phyloP scores from a whole-genome alignment of 2,329 filamentous ascomycete genomes.

The Nigrospora sphaerica region DNA sequence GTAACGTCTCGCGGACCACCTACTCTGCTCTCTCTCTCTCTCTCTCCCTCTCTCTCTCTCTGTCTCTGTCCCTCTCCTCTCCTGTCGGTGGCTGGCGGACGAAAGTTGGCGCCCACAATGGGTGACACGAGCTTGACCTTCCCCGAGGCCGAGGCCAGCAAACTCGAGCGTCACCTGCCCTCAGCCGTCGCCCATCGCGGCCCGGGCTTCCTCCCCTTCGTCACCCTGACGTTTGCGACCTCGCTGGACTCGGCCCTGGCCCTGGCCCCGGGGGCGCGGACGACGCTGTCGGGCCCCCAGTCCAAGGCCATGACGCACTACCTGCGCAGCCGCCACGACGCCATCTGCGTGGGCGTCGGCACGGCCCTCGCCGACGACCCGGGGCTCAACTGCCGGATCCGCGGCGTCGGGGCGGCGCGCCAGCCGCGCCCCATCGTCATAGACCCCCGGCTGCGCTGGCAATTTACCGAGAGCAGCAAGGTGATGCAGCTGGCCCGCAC shows the following conservation, averaged over 20 bases:
- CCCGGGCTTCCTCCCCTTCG: conserved; percentile 11
- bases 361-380: conserved; percentile 2
- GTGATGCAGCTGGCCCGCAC: conserved; percentile 59
- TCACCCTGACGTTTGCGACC: conserved; percentile 84
- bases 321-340: conserved; percentile 73
- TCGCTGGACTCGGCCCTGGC: conserved; percentile 81
- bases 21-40: too few species aligned
- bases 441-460: conserved; percentile 73
- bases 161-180: conserved; percentile 23
- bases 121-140: conserved; percentile 13
- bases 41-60: too few species aligned
- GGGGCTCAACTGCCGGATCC: conserved; percentile 1
- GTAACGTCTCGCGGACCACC: too few species aligned
- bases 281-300: conserved; percentile 70
- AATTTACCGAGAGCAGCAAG: conserved; percentile 50
- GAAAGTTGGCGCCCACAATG: neutral
- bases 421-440: conserved; percentile 80
- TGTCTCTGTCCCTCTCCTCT: too few species aligned
- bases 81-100: neutral
- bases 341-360: conserved; percentile 65
- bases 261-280: conserved; percentile 69
- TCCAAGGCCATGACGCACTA: conserved; percentile 93
- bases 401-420: conserved; percentile 12
- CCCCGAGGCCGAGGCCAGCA: conserved; percentile 15
- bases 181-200: neutral